These are phyloP conservation scores for Zanthoxylum bungeanum DNA, from an alignment of 345 rosid genomes.

Conservation along the genomic window DNA sequence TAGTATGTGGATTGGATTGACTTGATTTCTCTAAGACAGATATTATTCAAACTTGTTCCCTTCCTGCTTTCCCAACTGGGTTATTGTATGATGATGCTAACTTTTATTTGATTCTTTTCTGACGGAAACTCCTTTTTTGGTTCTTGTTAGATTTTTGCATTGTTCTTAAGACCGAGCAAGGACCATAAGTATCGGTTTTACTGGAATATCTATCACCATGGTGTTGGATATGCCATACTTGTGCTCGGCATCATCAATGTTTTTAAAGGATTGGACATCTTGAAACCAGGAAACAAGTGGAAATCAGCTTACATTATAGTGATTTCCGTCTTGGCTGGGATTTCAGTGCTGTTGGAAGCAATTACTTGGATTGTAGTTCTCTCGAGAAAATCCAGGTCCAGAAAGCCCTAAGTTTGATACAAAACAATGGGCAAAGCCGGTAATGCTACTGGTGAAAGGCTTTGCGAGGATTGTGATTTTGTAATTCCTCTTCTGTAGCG, in stretches of 20 bases:
- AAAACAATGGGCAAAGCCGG: slow-evolving; percentile 38
- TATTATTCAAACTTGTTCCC: neutral
- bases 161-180: slow-evolving; percentile 77
- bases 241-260: slow-evolving; percentile 62
- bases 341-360: slow-evolving; percentile 58
- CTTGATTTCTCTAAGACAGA: neutral
- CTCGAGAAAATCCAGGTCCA: slow-evolving; percentile 55
- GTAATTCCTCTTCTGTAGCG: slow-evolving; percentile 2
- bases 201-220: slow-evolving; percentile 85
- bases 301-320: slow-evolving; percentile 44
- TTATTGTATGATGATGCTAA: neutral
- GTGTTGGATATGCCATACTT: slow-evolving; percentile 61
- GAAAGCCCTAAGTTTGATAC: slow-evolving; percentile 47
- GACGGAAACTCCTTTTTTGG: slow-evolving; percentile 4
- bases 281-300: slow-evolving; percentile 56
- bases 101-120: slow-evolving; percentile 1
- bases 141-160: slow-evolving; percentile 54
- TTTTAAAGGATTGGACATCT: slow-evolving; percentile 67
- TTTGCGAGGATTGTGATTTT: neutral
- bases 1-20: neutral
- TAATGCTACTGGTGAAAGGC: slow-evolving; percentile 15
- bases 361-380: slow-evolving; percentile 69
- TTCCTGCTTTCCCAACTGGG: neutral
- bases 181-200: slow-evolving; percentile 71
- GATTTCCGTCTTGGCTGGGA: slow-evolving; percentile 48